Base-by-base conservation (phyloP, 176 grass and related monocot genomes). In the Eragrostis curvula region DNA sequence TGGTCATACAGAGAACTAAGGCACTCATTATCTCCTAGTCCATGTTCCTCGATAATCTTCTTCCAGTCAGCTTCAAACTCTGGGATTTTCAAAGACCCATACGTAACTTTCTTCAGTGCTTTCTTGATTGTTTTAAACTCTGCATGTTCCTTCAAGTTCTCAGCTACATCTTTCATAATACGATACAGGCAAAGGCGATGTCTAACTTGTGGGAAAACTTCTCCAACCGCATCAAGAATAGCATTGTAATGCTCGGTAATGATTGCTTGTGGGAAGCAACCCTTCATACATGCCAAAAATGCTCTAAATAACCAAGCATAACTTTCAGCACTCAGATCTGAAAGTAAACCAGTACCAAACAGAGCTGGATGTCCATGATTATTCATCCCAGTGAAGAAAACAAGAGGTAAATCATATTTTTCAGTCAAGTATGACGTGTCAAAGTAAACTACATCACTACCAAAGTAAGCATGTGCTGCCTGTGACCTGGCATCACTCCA, bases 221-320 rank as follows among this genome's bases (percentile, higher is more conserved):
- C 88, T 72, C 68, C 66, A 75, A 95, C 78, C 10, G 93, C 87
- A 78, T 86, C 93, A 72, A 93, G 49, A 80, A 99, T 91, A 64
- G 88, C 79, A 68, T 93, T 89, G 42, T 89, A 95, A 61, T 96
- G 86, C 39, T 99, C 96, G 10, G 96, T 93, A 83, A 99, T 90
- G 28, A 96, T 82, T 71, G 88, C 65, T 40, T 85, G 62, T 80
- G 87, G 95, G 25, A 56, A 82, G 60, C 80, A 76, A 32, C 66
- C 68, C 63, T 87, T 81, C 87, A 91, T 93, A 63, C 93, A 96
- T 69, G 89, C 23, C 64, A 99, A 84, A 81, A 88, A 99, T 77
- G 93, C 81, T 85, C 82, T 96, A 76, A 99, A 93, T 76, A 99
- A 90, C 93, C 96, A 99, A 75, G 75, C 80, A 88, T 93, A 99